phyloP scores from a whole-genome alignment of 2,329 filamentous ascomycete genomes.

The Colletotrichum sp. region DNA sequence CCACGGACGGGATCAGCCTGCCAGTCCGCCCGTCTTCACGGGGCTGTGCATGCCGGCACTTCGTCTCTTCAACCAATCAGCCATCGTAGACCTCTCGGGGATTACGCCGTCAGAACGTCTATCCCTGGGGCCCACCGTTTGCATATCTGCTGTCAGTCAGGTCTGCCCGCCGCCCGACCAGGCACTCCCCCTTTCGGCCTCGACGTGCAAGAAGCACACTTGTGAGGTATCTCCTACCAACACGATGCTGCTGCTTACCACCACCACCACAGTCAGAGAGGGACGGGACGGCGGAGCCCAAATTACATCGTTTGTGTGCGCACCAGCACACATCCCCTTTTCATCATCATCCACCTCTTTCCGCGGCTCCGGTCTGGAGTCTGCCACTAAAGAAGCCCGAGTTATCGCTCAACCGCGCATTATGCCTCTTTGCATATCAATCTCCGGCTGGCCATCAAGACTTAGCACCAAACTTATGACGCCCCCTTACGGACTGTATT shows the following conservation, averaged over 20 bases:
- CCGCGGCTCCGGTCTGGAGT: not conserved
- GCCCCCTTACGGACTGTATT: not conserved
- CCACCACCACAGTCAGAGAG: not conserved
- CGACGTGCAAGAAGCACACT: not conserved
- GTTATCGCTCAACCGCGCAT: not conserved
- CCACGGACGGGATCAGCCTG: not conserved
- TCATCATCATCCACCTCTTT: not conserved
- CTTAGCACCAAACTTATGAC: not conserved
- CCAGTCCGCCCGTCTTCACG: not conserved
- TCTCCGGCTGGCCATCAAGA: not conserved
- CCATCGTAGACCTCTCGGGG: not conserved
- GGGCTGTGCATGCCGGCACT: slow-evolving; percentile 7
- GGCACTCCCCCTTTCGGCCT: not conserved
- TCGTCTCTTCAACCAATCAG: slow-evolving; percentile 4
- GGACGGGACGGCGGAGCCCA: not conserved
- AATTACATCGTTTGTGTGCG: not conserved
- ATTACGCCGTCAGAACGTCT: slow-evolving; percentile 1
- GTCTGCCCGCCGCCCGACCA: not conserved
- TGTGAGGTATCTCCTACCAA: not conserved
- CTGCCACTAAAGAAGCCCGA: not conserved
- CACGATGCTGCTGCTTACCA: not conserved
- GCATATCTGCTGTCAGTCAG: slow-evolving; percentile 4
- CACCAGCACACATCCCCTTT: not conserved
- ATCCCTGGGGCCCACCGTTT: not conserved
- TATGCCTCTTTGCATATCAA: not conserved